Evolutionary conservation across 306 rosid genomes (phyloP).

Genomic region (Quercus ilex): DNA sequence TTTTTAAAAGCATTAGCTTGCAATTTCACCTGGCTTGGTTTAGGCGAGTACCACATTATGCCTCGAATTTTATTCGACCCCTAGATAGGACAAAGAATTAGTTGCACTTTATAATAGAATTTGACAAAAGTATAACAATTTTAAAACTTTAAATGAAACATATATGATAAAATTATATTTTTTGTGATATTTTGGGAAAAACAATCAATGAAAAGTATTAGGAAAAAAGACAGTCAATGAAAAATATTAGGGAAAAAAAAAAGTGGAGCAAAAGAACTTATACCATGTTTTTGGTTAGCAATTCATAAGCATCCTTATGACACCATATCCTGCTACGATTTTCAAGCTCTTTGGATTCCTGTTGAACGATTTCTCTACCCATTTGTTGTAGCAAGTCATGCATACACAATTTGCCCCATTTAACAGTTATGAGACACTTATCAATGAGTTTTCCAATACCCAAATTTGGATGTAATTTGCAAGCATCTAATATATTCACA

Average conservation of each 20-base stretch:
- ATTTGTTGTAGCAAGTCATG: constrained; percentile 13
- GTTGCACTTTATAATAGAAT: not conserved
- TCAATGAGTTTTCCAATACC: not conserved
- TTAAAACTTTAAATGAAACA: no score
- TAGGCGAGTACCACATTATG: not conserved
- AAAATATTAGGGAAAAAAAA: no score
- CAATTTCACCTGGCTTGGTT: not conserved
- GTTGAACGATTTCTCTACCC: constrained; percentile 8
- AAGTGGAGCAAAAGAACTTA: not conserved
- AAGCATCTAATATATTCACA: not conserved
- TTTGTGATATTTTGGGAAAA: no score
- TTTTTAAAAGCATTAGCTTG: constrained; percentile 13
- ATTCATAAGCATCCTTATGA: not conserved
- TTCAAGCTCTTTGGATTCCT: not conserved
- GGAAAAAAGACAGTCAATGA: no score
- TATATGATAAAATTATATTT: no score
- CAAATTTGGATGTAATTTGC: not conserved
- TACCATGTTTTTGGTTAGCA: constrained; percentile 8
- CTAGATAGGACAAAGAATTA: not conserved
- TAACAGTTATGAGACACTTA: constrained; percentile 9
- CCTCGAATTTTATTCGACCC: not conserved
- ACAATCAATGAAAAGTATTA: not conserved
- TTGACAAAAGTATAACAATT: no score
- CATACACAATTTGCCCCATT: not conserved
- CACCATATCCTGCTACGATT: constrained; percentile 17